Percentiles rank a stretch among this genome's conserved stretches.
phyloP scores from a whole-genome alignment of 371 early-diverging fungal species.

The Lichtheimia corymbifera region DNA sequence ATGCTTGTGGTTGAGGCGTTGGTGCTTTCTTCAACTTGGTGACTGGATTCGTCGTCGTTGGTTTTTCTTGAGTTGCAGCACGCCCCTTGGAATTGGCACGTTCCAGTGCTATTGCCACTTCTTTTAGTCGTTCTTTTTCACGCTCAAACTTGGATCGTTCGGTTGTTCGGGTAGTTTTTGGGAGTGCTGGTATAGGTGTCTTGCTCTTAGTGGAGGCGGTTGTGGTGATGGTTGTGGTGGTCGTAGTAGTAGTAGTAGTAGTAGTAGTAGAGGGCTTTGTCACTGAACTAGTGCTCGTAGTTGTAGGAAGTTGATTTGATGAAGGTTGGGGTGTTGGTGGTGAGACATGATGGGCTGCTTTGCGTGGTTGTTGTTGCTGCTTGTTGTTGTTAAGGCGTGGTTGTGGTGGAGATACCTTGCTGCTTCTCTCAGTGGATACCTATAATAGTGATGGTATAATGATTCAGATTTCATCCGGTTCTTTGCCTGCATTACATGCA shows the following conservation, averaged over 20 bases:
- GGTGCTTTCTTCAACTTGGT: no score
- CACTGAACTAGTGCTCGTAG: no score
- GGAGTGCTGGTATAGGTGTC: neutral
- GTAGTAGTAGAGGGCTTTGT: neutral
- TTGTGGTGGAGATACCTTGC: no score
- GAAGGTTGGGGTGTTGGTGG: conserved; percentile 22
- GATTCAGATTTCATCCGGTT: neutral
- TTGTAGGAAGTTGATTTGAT: no score
- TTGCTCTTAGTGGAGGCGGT: neutral
- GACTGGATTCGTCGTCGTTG: neutral
- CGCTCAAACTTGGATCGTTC: conserved; percentile 8
- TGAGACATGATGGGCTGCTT: neutral
- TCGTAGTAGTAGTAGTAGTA: neutral
- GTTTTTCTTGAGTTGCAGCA: neutral
- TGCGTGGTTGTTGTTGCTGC: no score
- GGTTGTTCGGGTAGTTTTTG: conserved; percentile 4
- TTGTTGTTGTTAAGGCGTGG: no score
- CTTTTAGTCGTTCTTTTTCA: conserved; percentile 14
- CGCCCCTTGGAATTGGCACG: conserved; percentile 2
- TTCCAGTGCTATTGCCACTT: conserved; percentile 8
- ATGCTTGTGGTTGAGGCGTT: neutral
- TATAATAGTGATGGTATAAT: no score
- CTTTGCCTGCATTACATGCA: no score
- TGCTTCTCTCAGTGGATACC: no score
- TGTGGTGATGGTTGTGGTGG: neutral